phyloP scores from a whole-genome alignment of 2,329 filamentous ascomycete genomes.

The Byssothecium circinans region DNA sequence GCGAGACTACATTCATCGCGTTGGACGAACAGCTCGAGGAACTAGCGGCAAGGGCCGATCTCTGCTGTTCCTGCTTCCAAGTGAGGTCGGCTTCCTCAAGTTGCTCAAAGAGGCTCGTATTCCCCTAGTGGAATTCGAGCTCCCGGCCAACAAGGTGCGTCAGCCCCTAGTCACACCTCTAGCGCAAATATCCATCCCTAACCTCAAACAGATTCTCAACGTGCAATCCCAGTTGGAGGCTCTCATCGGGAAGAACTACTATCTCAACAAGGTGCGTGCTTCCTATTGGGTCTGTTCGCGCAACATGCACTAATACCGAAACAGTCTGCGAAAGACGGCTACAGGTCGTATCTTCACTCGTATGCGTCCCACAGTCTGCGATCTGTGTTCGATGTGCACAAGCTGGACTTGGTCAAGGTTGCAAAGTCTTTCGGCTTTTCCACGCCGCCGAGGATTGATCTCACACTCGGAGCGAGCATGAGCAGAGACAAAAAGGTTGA shows the following conservation, averaged over 20 bases:
- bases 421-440: conserved; percentile 82
- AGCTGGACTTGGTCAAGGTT: conserved; percentile 79
- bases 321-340: conserved; percentile 69
- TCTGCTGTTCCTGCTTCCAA: conserved; percentile 90
- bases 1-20: conserved; percentile 71
- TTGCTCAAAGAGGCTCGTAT: conserved; percentile 90
- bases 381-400: conserved; percentile 82
- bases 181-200: too few species aligned
- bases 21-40: conserved; percentile 90
- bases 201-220: conserved; percentile 79
- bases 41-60: conserved; percentile 81
- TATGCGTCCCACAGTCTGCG: conserved; percentile 85
- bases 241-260: conserved; percentile 93
- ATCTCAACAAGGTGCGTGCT: conserved; percentile 75
- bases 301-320: conserved; percentile 9
- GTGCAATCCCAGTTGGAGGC: conserved; percentile 77
- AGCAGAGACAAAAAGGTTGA: conserved; percentile 67
- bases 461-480: conserved; percentile 76
- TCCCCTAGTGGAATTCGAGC: conserved; percentile 94
- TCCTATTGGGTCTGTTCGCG: neutral
- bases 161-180: too few species aligned
- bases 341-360: conserved; percentile 89
- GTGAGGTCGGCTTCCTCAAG: conserved; percentile 87
- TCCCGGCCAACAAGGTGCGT: conserved; percentile 55
- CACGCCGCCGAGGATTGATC: conserved; percentile 76